Base-by-base conservation (phyloP, 2,329 filamentous ascomycete species). In the Periglandula ipomoeae region DNA sequence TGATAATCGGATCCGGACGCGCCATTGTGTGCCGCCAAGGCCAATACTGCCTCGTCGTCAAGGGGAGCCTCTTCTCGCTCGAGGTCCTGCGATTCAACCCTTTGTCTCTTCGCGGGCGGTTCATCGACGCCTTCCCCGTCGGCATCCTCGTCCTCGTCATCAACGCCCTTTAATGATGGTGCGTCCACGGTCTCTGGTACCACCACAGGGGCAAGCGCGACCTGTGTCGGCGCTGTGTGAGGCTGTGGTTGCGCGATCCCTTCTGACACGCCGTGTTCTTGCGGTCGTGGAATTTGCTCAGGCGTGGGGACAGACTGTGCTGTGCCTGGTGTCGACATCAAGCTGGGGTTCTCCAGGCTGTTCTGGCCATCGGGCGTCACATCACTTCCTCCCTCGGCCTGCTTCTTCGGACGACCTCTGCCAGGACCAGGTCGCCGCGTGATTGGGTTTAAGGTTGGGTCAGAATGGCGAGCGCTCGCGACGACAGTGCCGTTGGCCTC, bases 341-440 rank as follows among this genome's bases (percentile, higher is more conserved):
- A 4, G 39, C 23, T 34, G 34, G 30, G 5, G 15, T 13, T n/a
- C 5, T 32, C 20, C 5, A 34, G 15, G 37, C 17, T 13, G 39
- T 11, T 15, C 34, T 39, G 24, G 8, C 23, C 44, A 10, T 6
- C 43, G 4, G 34, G 15, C n/a, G n/a, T n/a, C n/a, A n/a, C n/a
- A n/a, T n/a, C n/a, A n/a, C n/a, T n/a, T n/a, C n/a, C n/a, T n/a
- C n/a, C n/a, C n/a, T n/a, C 30, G 30, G 30, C 30, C 10, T 65
- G 62, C 58, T 79, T 81, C 47, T 71, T 67, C 0, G 75, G 74
- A 6, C 78, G 69, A 2, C 76, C 75, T 40, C 78, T 71, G 11
- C 78, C 77, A 3, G 78, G 78, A 0, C 78, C 78, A 4, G 78
- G 78, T 23, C 78, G 71, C 15, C 78, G 70, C n/a, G 76, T 81